Evolutionary conservation across 208 protist species (phyloP).

Genomic region (Trichomonas tenax): DNA sequence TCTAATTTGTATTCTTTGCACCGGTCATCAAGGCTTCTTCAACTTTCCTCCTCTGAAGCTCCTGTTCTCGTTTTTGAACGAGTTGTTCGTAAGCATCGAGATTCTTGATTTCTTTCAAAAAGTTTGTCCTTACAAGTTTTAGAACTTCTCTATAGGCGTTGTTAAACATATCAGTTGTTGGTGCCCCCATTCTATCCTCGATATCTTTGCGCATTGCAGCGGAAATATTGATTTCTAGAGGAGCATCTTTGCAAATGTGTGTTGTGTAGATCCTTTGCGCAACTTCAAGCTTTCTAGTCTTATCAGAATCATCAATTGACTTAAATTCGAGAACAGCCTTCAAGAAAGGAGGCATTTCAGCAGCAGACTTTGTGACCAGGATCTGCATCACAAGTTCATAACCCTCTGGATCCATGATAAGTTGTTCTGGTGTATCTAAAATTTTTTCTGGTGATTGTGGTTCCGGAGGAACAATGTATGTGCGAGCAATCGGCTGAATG

Average conservation of each 20-base stretch:
- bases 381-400: not conserved
- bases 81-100: not conserved
- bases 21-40: not conserved
- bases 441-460: not conserved
- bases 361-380: not conserved
- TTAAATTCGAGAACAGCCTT: not conserved
- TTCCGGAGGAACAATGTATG: not conserved
- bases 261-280: not conserved
- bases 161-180: constrained; percentile 9
- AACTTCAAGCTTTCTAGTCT: not conserved
- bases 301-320: not conserved
- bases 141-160: not conserved
- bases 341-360: not conserved
- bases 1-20: not conserved
- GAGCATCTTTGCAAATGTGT: not conserved
- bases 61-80: not conserved
- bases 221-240: not conserved
- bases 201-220: not conserved
- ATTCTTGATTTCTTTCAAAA: not conserved
- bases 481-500: not conserved
- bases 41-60: not conserved
- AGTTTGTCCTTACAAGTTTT: not conserved
- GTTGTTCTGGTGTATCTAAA: not conserved
- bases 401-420: not conserved
- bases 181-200: not conserved